Evolutionary conservation across 2,329 filamentous ascomycete genomes (phyloP), one percentile per base, ranked within the genome.

Genomic region (Aspergillus udagawae): DNA sequence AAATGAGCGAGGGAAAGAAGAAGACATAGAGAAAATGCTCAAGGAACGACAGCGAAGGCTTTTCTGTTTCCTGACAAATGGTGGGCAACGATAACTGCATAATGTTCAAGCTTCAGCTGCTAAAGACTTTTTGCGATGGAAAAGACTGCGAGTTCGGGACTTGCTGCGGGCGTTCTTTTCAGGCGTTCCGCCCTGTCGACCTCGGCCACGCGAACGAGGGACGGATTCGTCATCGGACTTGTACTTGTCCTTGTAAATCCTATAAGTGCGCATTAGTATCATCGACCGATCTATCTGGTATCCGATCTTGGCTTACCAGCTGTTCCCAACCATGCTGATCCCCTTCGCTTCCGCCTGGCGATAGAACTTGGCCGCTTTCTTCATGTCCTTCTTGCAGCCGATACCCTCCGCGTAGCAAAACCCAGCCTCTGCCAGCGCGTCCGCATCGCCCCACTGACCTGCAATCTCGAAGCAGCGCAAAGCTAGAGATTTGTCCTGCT

Each of bases 231-330:
- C 85, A 27, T 91, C 89, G 59, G 88, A 85, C 77, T 82, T 82
- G 73, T 97, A 97, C 71, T 97, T 97, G 56, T 91, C 79, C 75
- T 97, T 97, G 80, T 97, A 92, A 66, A 97, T 97, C 92, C 92
- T 96, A 53, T 23, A 25, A 29, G 29, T 48, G n/a, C 51, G 3
- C 49, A 57, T 60, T 44, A 61, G 51, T 44, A 17, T 42, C 14
- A 55, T 58, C 23, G 62, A 57, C 8, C 49, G 60, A 41, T 20
- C 29, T 21, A 14, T 5, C 21, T 6, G 14, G 14, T 49, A n/a
- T 25, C 23, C 12, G 41, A 17, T 42, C 12, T 10, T 3, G 1
- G 25, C 7, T 25, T 81, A 96, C 93, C 94, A 99, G 80, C 92
- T 97, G 73, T 97, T 97, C 55, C 94, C 94, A 56, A 96, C 89